Percentiles rank a stretch among this genome's conserved stretches.
Evolutionary conservation across 352 stramenopile genomes (phyloP).

Genomic region (Globisporangium takayamanum): DNA sequence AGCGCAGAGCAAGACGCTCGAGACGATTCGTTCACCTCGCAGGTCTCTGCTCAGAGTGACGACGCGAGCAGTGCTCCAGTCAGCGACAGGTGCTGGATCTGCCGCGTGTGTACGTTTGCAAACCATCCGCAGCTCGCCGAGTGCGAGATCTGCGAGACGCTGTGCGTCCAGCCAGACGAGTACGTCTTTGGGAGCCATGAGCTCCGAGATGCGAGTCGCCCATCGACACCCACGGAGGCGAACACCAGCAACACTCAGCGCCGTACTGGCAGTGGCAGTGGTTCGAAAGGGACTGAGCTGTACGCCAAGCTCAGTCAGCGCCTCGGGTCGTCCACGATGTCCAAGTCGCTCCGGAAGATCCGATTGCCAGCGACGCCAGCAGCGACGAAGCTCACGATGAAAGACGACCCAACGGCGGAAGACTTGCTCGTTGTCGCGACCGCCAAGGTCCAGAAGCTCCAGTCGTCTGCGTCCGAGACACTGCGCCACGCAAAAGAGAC

Average conservation of each 20-base stretch:
- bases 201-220: background rate
- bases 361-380: constrained; percentile 35
- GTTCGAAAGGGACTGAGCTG: constrained; percentile 4
- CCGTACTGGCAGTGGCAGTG: constrained; percentile 1
- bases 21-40: background rate
- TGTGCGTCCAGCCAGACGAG: constrained; percentile 21
- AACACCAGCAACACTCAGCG: background rate
- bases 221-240: background rate
- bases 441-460: constrained; percentile 43
- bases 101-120: constrained; percentile 71
- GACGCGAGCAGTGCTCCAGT: no score
- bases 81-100: constrained; percentile 33
- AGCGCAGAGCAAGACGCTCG: background rate
- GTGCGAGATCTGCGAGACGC: constrained; percentile 69
- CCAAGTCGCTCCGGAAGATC: constrained; percentile 38
- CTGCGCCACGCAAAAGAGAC: constrained; percentile 27
- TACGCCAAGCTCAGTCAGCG: constrained; percentile 26
- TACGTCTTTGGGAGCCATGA: constrained; percentile 13
- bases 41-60: background rate
- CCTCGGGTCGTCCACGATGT: constrained; percentile 21
- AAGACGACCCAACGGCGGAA: constrained; percentile 54
- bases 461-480: constrained; percentile 27
- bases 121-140: constrained; percentile 64
- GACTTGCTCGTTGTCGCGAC: constrained; percentile 52
- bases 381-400: constrained; percentile 42